These are phyloP conservation scores for Epichloe coenophiala DNA, from an alignment of 2,329 filamentous ascomycete genomes.

Conservation along the genomic window DNA sequence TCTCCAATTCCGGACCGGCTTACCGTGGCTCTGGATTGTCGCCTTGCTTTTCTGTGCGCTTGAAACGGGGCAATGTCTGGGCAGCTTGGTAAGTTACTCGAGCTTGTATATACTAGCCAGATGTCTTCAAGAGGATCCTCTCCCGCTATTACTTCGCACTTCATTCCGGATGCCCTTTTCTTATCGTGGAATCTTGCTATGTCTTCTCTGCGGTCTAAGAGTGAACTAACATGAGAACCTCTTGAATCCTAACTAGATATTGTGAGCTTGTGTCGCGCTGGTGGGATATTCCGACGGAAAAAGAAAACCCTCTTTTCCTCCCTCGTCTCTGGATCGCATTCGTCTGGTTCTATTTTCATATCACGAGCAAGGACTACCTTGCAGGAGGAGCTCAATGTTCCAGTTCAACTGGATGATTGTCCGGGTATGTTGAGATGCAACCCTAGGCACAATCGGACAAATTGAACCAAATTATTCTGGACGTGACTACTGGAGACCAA, in stretches of 20 bases:
- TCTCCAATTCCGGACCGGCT: slow-evolving; percentile 7
- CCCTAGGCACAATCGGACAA: neutral
- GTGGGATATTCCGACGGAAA: neutral
- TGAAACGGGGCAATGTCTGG: slow-evolving; percentile 25
- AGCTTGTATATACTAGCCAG: slow-evolving; percentile 40
- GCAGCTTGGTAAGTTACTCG: slow-evolving; percentile 40
- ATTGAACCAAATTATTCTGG: neutral
- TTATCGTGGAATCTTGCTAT: neutral
- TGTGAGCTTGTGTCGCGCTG: neutral
- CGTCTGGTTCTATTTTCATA: neutral
- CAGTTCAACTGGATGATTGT: neutral
- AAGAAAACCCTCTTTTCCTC: too few relatives aligned
- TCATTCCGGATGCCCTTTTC: neutral
- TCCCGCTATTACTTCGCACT: slow-evolving; percentile 2
- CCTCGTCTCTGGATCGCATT: too few relatives aligned
- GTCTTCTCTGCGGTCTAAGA: neutral
- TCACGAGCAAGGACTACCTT: neutral
- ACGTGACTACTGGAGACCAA: neutral
- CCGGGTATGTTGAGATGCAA: too few relatives aligned
- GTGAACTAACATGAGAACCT: neutral
- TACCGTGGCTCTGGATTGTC: slow-evolving; percentile 9
- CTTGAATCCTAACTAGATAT: neutral
- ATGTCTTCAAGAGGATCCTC: slow-evolving; percentile 25
- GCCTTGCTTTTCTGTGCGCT: slow-evolving; percentile 5
- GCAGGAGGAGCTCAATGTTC: too few relatives aligned